Evolutionary conservation across 257 asterid genomes (phyloP).

Genomic region (Asclepias syriaca): DNA sequence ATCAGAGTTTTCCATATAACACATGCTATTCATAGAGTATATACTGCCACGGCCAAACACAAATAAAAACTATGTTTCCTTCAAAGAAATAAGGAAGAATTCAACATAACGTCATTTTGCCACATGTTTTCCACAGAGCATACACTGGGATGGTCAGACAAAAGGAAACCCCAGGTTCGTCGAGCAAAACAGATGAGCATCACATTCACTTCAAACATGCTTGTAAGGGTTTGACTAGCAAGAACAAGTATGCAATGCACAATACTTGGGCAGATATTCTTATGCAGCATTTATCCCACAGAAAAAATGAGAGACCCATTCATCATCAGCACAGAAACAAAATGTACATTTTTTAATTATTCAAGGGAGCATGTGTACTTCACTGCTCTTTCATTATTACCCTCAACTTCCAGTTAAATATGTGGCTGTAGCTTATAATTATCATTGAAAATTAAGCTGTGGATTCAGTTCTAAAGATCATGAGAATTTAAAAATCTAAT

Average conservation of each 20-base stretch:
- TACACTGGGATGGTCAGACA: slow-evolving; percentile 50
- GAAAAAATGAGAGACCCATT: neutral
- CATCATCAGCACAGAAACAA: neutral
- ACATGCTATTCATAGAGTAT: slow-evolving; percentile 61
- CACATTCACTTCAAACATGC: neutral
- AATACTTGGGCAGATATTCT: neutral
- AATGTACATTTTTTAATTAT: neutral
- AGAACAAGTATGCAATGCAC: neutral
- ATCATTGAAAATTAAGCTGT: neutral
- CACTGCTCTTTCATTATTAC: neutral
- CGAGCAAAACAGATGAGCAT: slow-evolving; percentile 3
- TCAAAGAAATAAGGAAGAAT: neutral
- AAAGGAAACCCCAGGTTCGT: slow-evolving; percentile 12
- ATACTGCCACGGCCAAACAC: slow-evolving; percentile 40
- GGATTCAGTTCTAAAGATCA: neutral
- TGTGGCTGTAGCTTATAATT: neutral
- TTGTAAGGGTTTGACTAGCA: neutral
- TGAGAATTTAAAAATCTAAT: neutral
- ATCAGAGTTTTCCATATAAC: slow-evolving; percentile 4
- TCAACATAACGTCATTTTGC: neutral
- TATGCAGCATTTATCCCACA: neutral
- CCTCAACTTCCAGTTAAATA: neutral
- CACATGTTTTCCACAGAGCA: slow-evolving; percentile 60
- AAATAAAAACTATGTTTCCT: neutral
- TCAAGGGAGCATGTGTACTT: neutral